A percentile compares a stretch with the other conserved stretches of the same genome.
Evolutionary conservation across 208 protist species (phyloP).

Genomic region (Entamoeba histolytica): DNA sequence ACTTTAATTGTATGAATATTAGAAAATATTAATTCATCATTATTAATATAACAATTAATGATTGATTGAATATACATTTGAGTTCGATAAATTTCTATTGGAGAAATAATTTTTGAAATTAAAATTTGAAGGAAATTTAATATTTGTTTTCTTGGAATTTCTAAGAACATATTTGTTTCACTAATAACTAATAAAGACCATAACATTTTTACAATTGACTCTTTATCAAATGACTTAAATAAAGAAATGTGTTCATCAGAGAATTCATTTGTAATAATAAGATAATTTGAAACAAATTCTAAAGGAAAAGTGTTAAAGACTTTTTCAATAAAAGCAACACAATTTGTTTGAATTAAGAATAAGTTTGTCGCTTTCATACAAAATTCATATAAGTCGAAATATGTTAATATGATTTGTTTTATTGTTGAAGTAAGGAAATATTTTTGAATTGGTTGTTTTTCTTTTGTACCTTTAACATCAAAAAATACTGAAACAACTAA

Average conservation of each 20-base stretch:
- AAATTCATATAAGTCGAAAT: background rate
- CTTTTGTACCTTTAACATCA: background rate
- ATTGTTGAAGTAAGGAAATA: background rate
- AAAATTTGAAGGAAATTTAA: background rate
- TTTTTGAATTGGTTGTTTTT: background rate
- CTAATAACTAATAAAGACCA: background rate
- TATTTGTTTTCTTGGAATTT: background rate
- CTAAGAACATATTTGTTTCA: background rate
- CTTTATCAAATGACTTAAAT: background rate
- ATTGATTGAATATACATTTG: background rate
- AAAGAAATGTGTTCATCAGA: background rate
- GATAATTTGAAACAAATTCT: background rate
- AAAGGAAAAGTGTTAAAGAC: background rate
- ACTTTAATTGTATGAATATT: background rate
- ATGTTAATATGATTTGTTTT: background rate
- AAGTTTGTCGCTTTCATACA: background rate
- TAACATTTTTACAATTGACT: background rate
- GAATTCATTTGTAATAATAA: background rate
- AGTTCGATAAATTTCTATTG: background rate
- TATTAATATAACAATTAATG: background rate
- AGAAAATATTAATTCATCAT: background rate
- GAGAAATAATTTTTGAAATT: background rate
- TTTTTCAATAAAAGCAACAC: background rate
- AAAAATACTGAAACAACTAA: background rate
- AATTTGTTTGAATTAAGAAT: background rate